A percentile compares a stretch with the other conserved stretches of the same genome.
Conservation (phyloP, 495 filamentous ascomycete genomes). For the Penicillium angulare region DNA sequence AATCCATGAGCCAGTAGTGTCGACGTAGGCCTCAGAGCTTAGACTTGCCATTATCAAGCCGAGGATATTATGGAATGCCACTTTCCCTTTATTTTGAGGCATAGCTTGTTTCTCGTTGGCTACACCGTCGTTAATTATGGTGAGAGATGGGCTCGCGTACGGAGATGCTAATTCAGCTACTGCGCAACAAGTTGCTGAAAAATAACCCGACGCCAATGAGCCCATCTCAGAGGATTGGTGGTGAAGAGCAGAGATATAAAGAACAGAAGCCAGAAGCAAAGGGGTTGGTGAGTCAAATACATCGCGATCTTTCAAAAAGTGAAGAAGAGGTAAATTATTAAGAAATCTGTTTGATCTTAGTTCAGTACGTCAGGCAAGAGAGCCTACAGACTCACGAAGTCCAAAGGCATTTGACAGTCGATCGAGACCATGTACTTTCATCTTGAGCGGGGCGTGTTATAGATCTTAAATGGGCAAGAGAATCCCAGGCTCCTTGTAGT, state of each 20-base stretch:
- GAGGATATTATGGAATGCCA: conserved; percentile 37
- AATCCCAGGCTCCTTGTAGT: conserved; percentile 27
- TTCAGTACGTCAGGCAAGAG: background rate
- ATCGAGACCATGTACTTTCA: conserved; percentile 32
- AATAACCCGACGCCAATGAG: conserved; percentile 28
- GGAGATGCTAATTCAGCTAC: conserved; percentile 34
- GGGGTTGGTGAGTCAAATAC: conserved; percentile 36
- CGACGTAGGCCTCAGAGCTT: conserved; percentile 37
- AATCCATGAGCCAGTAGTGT: conserved; percentile 39
- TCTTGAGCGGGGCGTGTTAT: conserved; percentile 27
- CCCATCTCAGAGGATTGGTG: conserved; percentile 26
- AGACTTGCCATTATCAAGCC: conserved; percentile 43
- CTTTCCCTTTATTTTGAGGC: background rate
- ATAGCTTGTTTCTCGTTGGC: background rate
- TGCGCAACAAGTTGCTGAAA: conserved; percentile 34
- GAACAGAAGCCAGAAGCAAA: conserved; percentile 36
- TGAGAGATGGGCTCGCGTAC: background rate
- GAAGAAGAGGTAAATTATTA: conserved; percentile 37
- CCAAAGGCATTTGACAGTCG: conserved; percentile 34
- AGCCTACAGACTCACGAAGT: conserved; percentile 25
- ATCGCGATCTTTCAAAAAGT: conserved; percentile 35
- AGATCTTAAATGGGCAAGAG: conserved; percentile 27
- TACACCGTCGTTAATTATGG: background rate
- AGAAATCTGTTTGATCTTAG: conserved; percentile 27
- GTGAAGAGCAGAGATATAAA: conserved; percentile 40